Evolutionary conservation across 2,329 filamentous ascomycete species (phyloP), one percentile per base, ranked within the genome.

Genomic region (Zymoseptoria ardabiliae): DNA sequence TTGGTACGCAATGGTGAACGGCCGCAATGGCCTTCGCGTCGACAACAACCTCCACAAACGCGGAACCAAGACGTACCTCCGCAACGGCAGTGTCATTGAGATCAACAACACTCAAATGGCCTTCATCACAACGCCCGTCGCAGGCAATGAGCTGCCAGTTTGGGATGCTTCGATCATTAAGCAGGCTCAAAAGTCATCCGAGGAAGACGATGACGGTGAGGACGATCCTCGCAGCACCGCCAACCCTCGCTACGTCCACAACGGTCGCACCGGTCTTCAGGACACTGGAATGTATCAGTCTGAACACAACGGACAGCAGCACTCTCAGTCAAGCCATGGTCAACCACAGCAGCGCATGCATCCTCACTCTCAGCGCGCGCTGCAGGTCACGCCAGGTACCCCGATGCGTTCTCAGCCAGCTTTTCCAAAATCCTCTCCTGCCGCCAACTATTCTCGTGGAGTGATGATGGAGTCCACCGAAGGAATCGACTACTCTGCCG

Each of bases 31-130:
- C 25, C 83, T 96, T 53, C 90, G 90, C 69, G 80, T 97, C 21
- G 90, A 99, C 72, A 90, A 90, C 61, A 76, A 77, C 55, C 78
- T 83, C 20, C 77, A 95, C 58, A 89, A 88, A 69, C 81, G 86
- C 55, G 87, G 88, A 11, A 77, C 82, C 48, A 81, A 84, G 41
- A 82, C 85, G 35, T 77, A 84, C 28, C 81, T 99, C 23, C 84
- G 85, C 50, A 96, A 92, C 68, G 94, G 94, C 59, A 87, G 93
- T 72, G 90, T 97, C 50, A 87, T 99, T 59, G 91, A 96, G 70
- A 90, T 97, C 70, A 89, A 88, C 68, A 90, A 90, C 56, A 89
- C 94, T 0, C 93, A 99, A 77, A 99, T 99, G 94, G 93, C 97
- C 81, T 99, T 99, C 74, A 90, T 97, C 53, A 84, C 96, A n/a